phyloP scores from a whole-genome alignment of 73 alveolate species.

The Blepharisma stoltei region DNA sequence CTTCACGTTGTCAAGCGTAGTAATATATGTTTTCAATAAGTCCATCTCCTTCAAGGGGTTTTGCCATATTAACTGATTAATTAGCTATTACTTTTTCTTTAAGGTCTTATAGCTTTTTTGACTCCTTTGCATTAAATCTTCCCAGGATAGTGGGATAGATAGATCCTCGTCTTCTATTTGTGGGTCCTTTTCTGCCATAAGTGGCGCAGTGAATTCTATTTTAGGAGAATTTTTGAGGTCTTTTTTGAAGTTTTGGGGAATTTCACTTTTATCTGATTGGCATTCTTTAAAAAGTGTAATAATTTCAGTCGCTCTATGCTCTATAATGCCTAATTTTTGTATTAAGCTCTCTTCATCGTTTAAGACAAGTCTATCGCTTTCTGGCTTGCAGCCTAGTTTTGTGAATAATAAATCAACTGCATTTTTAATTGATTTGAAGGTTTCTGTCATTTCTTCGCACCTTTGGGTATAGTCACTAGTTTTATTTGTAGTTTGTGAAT shows the following conservation, averaged over 20 bases:
- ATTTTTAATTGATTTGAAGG: background rate
- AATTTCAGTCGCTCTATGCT: background rate
- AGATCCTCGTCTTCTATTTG: conserved; percentile 10
- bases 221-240: background rate
- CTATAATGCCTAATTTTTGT: background rate
- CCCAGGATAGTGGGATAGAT: background rate
- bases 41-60: conserved; percentile 80
- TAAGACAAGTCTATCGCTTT: background rate
- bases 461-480: background rate
- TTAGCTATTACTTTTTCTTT: background rate
- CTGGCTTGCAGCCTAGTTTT: background rate
- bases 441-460: background rate
- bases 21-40: conserved; percentile 81
- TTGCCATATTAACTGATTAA: conserved; percentile 53
- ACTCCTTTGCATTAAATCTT: background rate
- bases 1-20: conserved; percentile 79
- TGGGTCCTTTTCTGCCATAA: conserved; percentile 12
- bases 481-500: background rate
- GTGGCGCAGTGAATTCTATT: background rate
- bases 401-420: background rate
- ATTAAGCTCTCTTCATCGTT: background rate
- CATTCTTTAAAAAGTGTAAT: background rate
- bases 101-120: background rate
- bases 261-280: background rate
- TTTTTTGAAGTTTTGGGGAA: background rate